These are phyloP conservation scores for Huntiella savannae DNA, from an alignment of 2,329 filamentous ascomycete species.

Conservation along the genomic window DNA sequence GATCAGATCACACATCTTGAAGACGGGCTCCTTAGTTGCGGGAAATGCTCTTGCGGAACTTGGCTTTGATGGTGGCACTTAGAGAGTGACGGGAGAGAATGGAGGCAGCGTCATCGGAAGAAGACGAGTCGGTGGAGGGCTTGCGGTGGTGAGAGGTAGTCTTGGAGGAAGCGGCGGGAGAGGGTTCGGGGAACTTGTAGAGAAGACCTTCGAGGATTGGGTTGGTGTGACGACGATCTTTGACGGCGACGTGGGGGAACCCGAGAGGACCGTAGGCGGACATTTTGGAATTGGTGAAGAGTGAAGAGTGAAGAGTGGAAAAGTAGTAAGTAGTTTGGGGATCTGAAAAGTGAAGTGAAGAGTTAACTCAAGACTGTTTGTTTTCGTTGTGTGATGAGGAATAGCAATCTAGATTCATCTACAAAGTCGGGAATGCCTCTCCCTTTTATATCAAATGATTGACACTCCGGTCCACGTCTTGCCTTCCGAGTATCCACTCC, in stretches of 20 bases:
- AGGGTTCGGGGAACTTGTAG: conserved; percentile 10
- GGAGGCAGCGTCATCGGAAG: neutral
- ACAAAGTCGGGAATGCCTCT: too few species aligned
- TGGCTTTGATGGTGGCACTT: conserved; percentile 2
- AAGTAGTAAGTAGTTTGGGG: neutral
- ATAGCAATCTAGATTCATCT: too few species aligned
- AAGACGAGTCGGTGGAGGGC: neutral
- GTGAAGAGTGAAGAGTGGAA: neutral
- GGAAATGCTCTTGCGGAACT: conserved; percentile 10
- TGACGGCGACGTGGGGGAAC: conserved; percentile 7
- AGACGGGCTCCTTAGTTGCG: neutral
- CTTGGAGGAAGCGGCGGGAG: neutral
- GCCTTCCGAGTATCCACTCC: neutral
- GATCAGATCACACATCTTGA: neutral
- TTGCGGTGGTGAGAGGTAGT: neutral
- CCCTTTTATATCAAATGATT: too few species aligned
- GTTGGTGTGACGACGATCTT: conserved; percentile 12
- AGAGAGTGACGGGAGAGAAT: conserved; percentile 1
- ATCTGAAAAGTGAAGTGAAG: neutral
- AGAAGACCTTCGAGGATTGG: conserved; percentile 13
- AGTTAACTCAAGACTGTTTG: neutral
- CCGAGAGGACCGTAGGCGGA: conserved; percentile 9
- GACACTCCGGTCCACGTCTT: too few species aligned
- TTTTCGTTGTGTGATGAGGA: too few species aligned
- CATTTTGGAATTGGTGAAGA: conserved; percentile 2